These are phyloP conservation scores for Porpolomopsis calyptriformis DNA, from an alignment of 768 basidiomycete genomes.

Conservation along the genomic window DNA sequence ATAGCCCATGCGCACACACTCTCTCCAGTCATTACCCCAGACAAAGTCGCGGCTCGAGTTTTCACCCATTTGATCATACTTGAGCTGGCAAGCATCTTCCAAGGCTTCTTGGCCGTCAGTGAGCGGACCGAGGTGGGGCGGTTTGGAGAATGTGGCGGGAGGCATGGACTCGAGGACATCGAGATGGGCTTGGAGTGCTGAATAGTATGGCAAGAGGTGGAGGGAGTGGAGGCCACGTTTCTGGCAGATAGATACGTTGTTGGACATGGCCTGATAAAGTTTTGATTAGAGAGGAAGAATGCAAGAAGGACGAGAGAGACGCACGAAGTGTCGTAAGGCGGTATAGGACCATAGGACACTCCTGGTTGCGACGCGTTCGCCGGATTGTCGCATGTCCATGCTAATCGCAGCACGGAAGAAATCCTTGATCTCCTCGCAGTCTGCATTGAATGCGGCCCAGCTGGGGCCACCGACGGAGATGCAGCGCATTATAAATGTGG, in stretches of 20 bases:
- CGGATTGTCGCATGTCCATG: constrained; percentile 72
- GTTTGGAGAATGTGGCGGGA: constrained; percentile 48
- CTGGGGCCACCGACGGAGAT: constrained; percentile 49
- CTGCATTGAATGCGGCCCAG: constrained; percentile 60
- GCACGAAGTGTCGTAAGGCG: constrained; percentile 62
- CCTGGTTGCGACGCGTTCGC: constrained; percentile 70
- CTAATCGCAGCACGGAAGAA: constrained; percentile 58
- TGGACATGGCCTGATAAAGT: constrained; percentile 51
- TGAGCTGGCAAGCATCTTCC: constrained; percentile 54
- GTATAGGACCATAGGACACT: constrained; percentile 75
- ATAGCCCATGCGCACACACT: constrained; percentile 53
- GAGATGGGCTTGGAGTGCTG: constrained; percentile 50
- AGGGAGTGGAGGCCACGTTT: constrained; percentile 59
- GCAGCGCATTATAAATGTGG: constrained; percentile 58
- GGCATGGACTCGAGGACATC: constrained; percentile 50
- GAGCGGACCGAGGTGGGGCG: constrained; percentile 51
- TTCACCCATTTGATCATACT: constrained; percentile 33
- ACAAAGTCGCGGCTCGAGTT: constrained; percentile 26
- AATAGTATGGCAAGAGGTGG: constrained; percentile 50
- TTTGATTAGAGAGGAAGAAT: background rate
- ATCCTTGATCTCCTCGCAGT: constrained; percentile 62
- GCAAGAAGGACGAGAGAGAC: constrained; percentile 18
- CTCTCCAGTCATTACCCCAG: constrained; percentile 47
- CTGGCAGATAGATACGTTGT: constrained; percentile 54
- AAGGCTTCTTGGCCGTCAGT: constrained; percentile 49